Evolutionary conservation across 345 rosid species (phyloP), one percentile per base, ranked within the genome.

Genomic region (Eucalyptus viminalis): DNA sequence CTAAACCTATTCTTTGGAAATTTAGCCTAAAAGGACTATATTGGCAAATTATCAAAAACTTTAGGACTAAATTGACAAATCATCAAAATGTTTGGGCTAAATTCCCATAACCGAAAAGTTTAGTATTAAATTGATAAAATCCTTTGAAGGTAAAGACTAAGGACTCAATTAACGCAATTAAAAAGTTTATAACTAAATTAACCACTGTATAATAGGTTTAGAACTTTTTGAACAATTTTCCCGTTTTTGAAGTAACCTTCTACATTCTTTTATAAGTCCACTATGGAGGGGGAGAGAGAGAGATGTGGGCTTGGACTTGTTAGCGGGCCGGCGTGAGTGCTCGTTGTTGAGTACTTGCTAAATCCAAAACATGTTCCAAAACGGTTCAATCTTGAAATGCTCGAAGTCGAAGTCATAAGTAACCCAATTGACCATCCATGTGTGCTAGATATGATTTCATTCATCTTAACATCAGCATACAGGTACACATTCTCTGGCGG

Each of bases 81-180:
- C 5, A 56, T 56, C 6, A 4, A 56, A 56, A 56, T 4, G 3
- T 56, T 22, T 21, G 56, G 24, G 56, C 24, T 53, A 53, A 53
- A 53, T 53, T 17, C 24, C 24, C 0, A 56, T 0, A 56, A 22
- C 3, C 0, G 3, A 56, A 56, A 56, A 9, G 1, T 56, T 56
- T 56, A 24, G 0, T 1, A 22, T 24, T 22, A 21, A 22, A 56
- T 9, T 56, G 9, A 9, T 2, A 19, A 53, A 53, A 53, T 53
- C 5, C 4, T 19, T 9, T 0, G 0, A 53, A 53, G 56, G 56
- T 0, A 53, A 51, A 51, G 24, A 0, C 56, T 53, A 19, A 53
- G 9, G 5, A 19, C 1, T 53, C 10, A 53, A 53, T 53, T 53
- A 56, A 21, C 62, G 9, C 13, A 56, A 56, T 56, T 22, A 56